Percentiles rank a stretch among this genome's conserved stretches.
Evolutionary conservation across 1,284 basidiomycete genomes (phyloP).

Genomic region (Vanrija humicola): DNA sequence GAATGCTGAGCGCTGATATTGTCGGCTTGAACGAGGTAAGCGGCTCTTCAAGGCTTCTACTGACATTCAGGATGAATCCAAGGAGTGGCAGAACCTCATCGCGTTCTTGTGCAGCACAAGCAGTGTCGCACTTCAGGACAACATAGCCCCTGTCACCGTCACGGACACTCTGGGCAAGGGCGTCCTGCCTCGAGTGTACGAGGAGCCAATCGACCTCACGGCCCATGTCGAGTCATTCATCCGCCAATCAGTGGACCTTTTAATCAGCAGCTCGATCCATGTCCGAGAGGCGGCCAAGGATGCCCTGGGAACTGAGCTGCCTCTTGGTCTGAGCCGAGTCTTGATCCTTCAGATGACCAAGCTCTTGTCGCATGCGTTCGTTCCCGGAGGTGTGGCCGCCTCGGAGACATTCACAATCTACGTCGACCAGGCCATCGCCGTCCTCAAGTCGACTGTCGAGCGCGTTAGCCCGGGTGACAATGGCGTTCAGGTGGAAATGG

Average conservation of each 20-base stretch:
- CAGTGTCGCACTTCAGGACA: conserved; percentile 57
- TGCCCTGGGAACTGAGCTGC: conserved; percentile 72
- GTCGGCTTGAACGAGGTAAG: conserved; percentile 28
- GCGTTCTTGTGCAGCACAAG: conserved; percentile 74
- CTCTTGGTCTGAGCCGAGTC: conserved; percentile 62
- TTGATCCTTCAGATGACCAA: conserved; percentile 68
- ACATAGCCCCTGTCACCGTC: conserved; percentile 40
- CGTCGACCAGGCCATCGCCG: conserved; percentile 66
- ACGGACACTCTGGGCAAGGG: conserved; percentile 58
- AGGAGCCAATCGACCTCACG: conserved; percentile 58
- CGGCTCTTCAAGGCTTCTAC: conserved; percentile 13
- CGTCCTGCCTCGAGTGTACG: conserved; percentile 65
- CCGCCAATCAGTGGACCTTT: conserved; percentile 63
- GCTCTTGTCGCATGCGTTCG: conserved; percentile 45
- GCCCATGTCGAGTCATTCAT: conserved; percentile 61
- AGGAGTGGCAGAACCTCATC: conserved; percentile 81
- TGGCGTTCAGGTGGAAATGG: conserved; percentile 64
- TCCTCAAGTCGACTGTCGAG: conserved; percentile 72
- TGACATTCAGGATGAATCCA: conserved; percentile 61
- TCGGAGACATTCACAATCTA: conserved; percentile 62
- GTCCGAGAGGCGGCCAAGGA: conserved; percentile 73
- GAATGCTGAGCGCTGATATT: conserved; percentile 33
- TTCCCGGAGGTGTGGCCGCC: conserved; percentile 50
- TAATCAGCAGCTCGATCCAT: conserved; percentile 61
- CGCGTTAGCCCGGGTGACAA: conserved; percentile 60